phyloP scores from a whole-genome alignment of 257 asterid genomes.

The Coffea canephora region DNA sequence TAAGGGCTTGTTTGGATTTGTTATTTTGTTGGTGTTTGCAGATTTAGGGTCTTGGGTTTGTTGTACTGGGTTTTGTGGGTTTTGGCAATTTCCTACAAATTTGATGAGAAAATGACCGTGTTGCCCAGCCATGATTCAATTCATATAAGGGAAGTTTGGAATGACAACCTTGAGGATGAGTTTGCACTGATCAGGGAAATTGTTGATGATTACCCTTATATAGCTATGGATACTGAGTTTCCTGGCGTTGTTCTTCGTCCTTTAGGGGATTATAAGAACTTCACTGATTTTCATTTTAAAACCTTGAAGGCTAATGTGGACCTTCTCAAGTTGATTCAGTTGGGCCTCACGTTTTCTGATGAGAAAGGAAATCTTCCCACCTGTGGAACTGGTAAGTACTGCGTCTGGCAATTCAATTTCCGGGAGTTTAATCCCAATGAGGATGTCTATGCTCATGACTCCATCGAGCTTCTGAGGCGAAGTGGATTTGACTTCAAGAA shows the following conservation, averaged over 20 bases:
- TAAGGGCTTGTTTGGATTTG: background rate
- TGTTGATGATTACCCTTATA: conserved; percentile 35
- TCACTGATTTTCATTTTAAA: conserved; percentile 16
- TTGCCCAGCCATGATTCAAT: conserved; percentile 25
- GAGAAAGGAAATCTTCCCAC: conserved; percentile 41
- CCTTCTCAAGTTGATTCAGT: conserved; percentile 36
- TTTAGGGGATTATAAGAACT: conserved; percentile 25
- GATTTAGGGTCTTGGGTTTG: conserved; percentile 27
- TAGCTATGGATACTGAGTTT: conserved; percentile 41
- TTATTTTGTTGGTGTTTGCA: conserved; percentile 19
- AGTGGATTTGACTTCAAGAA: conserved; percentile 35
- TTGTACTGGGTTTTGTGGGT: conserved; percentile 26
- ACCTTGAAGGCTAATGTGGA: conserved; percentile 38
- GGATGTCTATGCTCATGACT: conserved; percentile 35
- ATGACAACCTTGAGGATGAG: conserved; percentile 37
- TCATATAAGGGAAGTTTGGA: conserved; percentile 39
- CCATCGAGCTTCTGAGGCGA: conserved; percentile 32
- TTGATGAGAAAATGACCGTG: conserved; percentile 24
- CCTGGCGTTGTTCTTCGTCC: conserved; percentile 36
- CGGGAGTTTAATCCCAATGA: conserved; percentile 34
- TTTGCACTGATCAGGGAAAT: conserved; percentile 32
- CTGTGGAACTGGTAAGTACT: conserved; percentile 36
- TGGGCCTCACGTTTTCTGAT: conserved; percentile 39
- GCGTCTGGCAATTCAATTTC: conserved; percentile 41
- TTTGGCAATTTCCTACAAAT: conserved; percentile 17